These are phyloP conservation scores for Fistulifera pelliculosa DNA, from an alignment of 108 stramenopile species.

Conservation along the genomic window DNA sequence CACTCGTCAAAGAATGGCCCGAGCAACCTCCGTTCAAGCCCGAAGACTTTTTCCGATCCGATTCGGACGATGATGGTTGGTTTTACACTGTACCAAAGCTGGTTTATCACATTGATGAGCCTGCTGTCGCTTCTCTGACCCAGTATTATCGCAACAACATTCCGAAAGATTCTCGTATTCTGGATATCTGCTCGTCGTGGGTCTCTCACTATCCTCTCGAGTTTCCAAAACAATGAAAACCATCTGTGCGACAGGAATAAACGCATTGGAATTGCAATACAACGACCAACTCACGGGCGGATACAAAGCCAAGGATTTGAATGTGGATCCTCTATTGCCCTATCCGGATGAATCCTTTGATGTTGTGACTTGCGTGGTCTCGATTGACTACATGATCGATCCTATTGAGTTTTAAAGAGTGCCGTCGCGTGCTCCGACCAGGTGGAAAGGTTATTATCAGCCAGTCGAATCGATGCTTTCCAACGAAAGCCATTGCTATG, in stretches of 20 bases:
- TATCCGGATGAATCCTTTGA: constrained; percentile 80
- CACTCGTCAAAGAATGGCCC: constrained; percentile 80
- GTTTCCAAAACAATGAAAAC: constrained; percentile 62
- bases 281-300: constrained; percentile 89
- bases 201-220: constrained; percentile 71
- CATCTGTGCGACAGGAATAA: constrained; percentile 86
- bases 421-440: constrained; percentile 79
- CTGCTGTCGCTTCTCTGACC: constrained; percentile 70
- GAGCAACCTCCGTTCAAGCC: constrained; percentile 61
- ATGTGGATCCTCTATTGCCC: constrained; percentile 64
- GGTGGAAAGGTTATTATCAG: constrained; percentile 90
- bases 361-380: constrained; percentile 91
- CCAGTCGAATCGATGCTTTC: constrained; percentile 91
- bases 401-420: constrained; percentile 85
- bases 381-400: constrained; percentile 87
- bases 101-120: constrained; percentile 92
- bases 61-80: constrained; percentile 63
- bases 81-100: constrained; percentile 86
- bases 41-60: constrained; percentile 80
- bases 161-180: constrained; percentile 49
- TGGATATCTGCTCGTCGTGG: constrained; percentile 95
- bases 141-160: constrained; percentile 88
- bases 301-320: constrained; percentile 80
- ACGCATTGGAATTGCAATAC: constrained; percentile 71
- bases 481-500: constrained; percentile 88